phyloP scores from a whole-genome alignment of 179 eudicot genomes.

The Spergularia azorica region DNA sequence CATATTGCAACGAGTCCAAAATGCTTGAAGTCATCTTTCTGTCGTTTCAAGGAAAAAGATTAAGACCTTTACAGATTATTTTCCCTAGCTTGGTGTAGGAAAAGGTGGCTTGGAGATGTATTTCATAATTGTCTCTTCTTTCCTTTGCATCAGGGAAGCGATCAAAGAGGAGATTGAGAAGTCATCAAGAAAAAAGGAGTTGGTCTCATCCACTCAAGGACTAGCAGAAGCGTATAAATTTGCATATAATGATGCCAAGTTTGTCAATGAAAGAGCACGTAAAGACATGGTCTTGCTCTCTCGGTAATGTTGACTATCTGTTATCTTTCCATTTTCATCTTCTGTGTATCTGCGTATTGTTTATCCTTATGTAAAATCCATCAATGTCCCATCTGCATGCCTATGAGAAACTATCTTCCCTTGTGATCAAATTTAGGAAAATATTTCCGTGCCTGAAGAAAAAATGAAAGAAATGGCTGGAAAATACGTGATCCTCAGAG shows the following conservation, averaged over 20 bases:
- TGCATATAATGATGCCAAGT: slow-evolving; percentile 82
- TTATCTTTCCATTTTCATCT: not conserved
- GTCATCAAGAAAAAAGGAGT: slow-evolving; percentile 33
- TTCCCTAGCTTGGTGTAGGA: not conserved
- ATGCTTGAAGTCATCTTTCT: not conserved
- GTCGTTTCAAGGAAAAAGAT: not conserved
- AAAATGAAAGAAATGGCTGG: no score
- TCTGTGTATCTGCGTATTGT: not conserved
- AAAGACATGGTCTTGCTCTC: slow-evolving; percentile 89
- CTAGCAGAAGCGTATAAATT: slow-evolving; percentile 75
- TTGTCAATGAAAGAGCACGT: slow-evolving; percentile 84
- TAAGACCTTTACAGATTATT: not conserved
- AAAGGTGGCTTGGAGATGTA: not conserved
- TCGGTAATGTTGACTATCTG: slow-evolving; percentile 49
- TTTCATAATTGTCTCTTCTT: not conserved
- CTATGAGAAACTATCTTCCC: not conserved
- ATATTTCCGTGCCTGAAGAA: no score
- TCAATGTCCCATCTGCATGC: not conserved
- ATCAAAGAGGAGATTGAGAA: slow-evolving; percentile 39
- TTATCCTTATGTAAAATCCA: not conserved
- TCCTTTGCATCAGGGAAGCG: slow-evolving; percentile 38
- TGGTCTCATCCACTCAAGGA: slow-evolving; percentile 42
- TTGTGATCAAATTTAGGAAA: not conserved
- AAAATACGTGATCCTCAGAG: no score
- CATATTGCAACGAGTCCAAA: not conserved